phyloP scores from a whole-genome alignment of 805 yeast genomes.

The Cyberlindnera mrakii region DNA sequence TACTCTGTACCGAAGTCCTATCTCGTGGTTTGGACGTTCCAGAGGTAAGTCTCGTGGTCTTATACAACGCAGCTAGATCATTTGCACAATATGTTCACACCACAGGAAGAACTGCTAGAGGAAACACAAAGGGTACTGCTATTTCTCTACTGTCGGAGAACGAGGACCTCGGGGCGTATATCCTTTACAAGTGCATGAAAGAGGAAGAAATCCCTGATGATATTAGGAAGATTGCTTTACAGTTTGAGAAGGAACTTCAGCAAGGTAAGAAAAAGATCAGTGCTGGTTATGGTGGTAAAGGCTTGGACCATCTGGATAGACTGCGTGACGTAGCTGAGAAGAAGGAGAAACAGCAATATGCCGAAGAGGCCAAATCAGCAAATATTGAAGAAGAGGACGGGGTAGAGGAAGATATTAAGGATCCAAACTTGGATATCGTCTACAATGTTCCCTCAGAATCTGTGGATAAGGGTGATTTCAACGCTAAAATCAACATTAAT shows the following conservation, averaged over 20 bases:
- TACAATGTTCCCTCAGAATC: slow-evolving; percentile 48
- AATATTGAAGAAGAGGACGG: slow-evolving; percentile 10
- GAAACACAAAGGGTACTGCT: slow-evolving; percentile 64
- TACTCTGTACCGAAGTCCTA: slow-evolving; percentile 90
- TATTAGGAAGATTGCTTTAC: slow-evolving; percentile 42
- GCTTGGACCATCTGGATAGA: slow-evolving; percentile 71
- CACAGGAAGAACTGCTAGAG: slow-evolving; percentile 94
- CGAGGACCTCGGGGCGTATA: slow-evolving; percentile 66
- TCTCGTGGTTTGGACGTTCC: slow-evolving; percentile 96
- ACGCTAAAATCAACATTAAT: slow-evolving; percentile 69
- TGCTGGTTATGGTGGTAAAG: slow-evolving; percentile 91
- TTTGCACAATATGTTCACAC: slow-evolving; percentile 95
- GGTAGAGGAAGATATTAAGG: slow-evolving; percentile 13
- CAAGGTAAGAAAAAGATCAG: slow-evolving; percentile 58
- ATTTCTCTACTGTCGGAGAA: slow-evolving; percentile 60
- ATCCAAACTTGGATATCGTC: slow-evolving; percentile 32
- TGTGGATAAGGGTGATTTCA: slow-evolving; percentile 49
- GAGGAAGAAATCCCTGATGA: slow-evolving; percentile 48
- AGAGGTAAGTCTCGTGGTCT: slow-evolving; percentile 70
- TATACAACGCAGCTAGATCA: slow-evolving; percentile 79
- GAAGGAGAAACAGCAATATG: slow-evolving; percentile 44
- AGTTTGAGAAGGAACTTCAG: slow-evolving; percentile 55
- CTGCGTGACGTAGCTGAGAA: slow-evolving; percentile 45
- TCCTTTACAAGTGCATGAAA: slow-evolving; percentile 40
- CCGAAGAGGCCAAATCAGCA: slow-evolving; percentile 28